phyloP scores from a whole-genome alignment of 768 basidiomycete species.

The Tephrocybe sp. region DNA sequence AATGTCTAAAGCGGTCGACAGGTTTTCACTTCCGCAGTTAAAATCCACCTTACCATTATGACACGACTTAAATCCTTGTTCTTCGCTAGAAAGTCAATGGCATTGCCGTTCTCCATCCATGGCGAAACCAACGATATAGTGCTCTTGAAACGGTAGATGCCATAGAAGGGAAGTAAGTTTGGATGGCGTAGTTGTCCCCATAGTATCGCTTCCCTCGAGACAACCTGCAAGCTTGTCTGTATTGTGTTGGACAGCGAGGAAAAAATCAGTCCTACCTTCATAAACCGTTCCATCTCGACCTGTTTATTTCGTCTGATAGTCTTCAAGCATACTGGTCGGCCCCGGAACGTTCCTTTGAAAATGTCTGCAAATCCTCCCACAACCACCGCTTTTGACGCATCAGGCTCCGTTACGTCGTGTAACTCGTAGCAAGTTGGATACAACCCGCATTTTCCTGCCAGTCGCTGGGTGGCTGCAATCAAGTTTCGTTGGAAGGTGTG shows the following conservation, averaged over 20 bases:
- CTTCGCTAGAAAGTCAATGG: slow-evolving; percentile 24
- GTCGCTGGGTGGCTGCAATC: no score
- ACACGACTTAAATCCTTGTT: slow-evolving; percentile 22
- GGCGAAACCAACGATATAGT: slow-evolving; percentile 33
- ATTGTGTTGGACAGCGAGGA: not conserved
- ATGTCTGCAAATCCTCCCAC: no score
- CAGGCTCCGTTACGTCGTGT: no score
- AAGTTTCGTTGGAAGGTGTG: no score
- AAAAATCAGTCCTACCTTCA: slow-evolving; percentile 3
- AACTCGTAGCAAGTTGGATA: no score
- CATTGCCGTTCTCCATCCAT: slow-evolving; percentile 19
- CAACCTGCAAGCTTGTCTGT: slow-evolving; percentile 2
- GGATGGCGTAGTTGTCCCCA: slow-evolving; percentile 29
- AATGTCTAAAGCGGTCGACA: not conserved
- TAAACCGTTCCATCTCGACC: not conserved
- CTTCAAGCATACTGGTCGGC: not conserved
- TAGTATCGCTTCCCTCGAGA: slow-evolving; percentile 11
- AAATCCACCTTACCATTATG: slow-evolving; percentile 25
- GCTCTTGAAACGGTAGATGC: slow-evolving; percentile 18
- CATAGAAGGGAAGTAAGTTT: slow-evolving; percentile 29
- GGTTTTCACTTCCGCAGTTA: not conserved
- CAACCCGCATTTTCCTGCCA: no score
- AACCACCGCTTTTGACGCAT: no score
- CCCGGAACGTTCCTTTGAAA: no score
- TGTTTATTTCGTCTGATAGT: slow-evolving; percentile 3